Conservation (phyloP, 1,284 basidiomycete species). For the Takashimella koratensis region DNA sequence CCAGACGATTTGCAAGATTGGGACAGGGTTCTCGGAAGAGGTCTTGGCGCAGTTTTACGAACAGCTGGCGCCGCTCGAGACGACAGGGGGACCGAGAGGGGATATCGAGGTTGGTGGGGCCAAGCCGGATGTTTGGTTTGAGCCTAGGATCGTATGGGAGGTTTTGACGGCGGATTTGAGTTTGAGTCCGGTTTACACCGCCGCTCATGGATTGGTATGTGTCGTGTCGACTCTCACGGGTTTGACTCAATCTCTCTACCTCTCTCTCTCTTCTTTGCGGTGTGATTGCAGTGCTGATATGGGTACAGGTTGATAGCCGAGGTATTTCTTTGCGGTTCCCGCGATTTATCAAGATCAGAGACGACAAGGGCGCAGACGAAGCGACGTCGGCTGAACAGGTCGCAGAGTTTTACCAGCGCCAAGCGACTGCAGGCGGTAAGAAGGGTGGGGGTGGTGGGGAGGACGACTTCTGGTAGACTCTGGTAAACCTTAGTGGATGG, state of each 20-base stretch:
- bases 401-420: constrained; percentile 90
- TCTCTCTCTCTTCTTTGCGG: neutral
- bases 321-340: constrained; percentile 95
- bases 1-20: constrained; percentile 98
- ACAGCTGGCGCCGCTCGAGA: constrained; percentile 73
- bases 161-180: constrained; percentile 95
- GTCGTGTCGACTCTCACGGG: neutral
- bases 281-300: neutral
- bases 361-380: constrained; percentile 87
- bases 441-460: constrained; percentile 58
- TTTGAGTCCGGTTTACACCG: constrained; percentile 93
- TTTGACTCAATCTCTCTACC: neutral
- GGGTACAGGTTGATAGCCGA: constrained; percentile 70
- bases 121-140: constrained; percentile 92
- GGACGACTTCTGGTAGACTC: constrained; percentile 69
- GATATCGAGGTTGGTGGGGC: constrained; percentile 81
- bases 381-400: constrained; percentile 91
- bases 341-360: constrained; percentile 82
- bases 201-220: constrained; percentile 88
- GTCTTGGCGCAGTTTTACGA: constrained; percentile 76
- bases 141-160: constrained; percentile 95
- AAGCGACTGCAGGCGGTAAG: constrained; percentile 70
- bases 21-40: constrained; percentile 96
- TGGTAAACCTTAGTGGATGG: neutral
- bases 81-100: constrained; percentile 59